These are phyloP conservation scores for Sporothrix curviconia DNA, from an alignment of 2,329 filamentous ascomycete species.

Conservation along the genomic window DNA sequence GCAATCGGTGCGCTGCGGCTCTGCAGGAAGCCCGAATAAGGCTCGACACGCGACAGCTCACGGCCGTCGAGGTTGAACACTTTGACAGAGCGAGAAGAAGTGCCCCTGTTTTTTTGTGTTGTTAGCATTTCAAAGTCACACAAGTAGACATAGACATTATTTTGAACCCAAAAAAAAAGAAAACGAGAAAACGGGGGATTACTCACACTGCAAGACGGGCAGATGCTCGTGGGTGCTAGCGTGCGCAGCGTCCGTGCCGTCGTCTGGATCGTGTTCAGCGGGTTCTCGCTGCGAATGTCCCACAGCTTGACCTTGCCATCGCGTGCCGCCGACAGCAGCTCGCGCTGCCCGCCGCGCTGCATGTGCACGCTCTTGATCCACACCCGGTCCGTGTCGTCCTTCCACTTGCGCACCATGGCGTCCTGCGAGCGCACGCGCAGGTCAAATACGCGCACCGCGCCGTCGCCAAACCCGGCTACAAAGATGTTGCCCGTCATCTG, in stretches of 20 bases:
- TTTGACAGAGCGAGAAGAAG: conserved; percentile 80
- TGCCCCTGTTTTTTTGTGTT: conserved; percentile 54
- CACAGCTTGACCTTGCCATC: conserved; percentile 93
- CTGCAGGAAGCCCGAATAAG: conserved; percentile 81
- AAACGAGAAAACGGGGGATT: background rate
- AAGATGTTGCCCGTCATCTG: conserved; percentile 97
- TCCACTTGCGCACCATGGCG: conserved; percentile 94
- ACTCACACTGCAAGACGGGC: conserved; percentile 86
- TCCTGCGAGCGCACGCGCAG: conserved; percentile 76
- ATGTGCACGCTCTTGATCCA: conserved; percentile 97
- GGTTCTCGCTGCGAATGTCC: conserved; percentile 85
- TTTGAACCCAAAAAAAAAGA: background rate
- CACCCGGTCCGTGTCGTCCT: conserved; percentile 74
- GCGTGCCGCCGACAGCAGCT: conserved; percentile 81
- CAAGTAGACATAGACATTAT: conserved; percentile 1
- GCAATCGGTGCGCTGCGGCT: conserved; percentile 77
- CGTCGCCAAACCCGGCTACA: conserved; percentile 92
- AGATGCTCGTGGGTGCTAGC: conserved; percentile 91
- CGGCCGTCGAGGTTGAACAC: conserved; percentile 83
- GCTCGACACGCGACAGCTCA: conserved; percentile 76
- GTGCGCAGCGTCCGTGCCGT: conserved; percentile 75
- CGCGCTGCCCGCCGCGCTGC: conserved; percentile 88
- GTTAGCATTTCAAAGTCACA: background rate
- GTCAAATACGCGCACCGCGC: conserved; percentile 89
- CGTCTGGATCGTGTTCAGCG: conserved; percentile 65